Percentiles rank a stretch among this genome's conserved stretches.
Conservation (phyloP, 805 yeast species). For the Candida parachauliodes region DNA sequence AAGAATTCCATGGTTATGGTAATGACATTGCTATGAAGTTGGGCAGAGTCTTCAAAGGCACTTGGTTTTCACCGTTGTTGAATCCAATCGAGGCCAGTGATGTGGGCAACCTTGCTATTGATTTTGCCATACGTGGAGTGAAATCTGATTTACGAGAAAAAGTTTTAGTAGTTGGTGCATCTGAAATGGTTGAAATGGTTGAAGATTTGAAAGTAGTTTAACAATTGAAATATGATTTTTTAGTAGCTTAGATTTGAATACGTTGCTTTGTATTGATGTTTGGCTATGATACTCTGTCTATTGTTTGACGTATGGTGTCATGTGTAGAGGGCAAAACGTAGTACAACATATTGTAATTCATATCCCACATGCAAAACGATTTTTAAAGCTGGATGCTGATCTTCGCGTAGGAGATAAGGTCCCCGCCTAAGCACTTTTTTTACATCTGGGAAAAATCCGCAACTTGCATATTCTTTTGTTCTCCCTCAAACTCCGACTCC, state of each 20-base stretch:
- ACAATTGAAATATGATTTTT: too few species aligned
- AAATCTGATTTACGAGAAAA: constrained; percentile 14
- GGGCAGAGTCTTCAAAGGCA: constrained; percentile 20
- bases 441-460: not conserved
- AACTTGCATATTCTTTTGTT: not conserved
- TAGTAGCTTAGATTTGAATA: too few species aligned
- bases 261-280: too few species aligned
- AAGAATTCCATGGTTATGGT: constrained; percentile 33
- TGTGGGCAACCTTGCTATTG: constrained; percentile 55
- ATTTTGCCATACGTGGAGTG: constrained; percentile 27
- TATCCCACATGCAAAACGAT: too few species aligned
- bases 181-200: constrained; percentile 19
- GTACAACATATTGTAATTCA: too few species aligned
- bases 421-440: not conserved
- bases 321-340: too few species aligned
- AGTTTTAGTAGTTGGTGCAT: constrained; percentile 19
- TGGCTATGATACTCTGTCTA: too few species aligned
- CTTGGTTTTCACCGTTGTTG: constrained; percentile 9
- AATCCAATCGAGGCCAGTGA: constrained; percentile 61
- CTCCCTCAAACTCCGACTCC: not conserved
- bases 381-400: too few species aligned
- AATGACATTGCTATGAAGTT: constrained; percentile 28
- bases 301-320: too few species aligned
- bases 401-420: not conserved
- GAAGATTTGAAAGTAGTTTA: constrained; percentile 5